phyloP scores from a whole-genome alignment of 495 filamentous ascomycete genomes.

The Hypomontagnella submonticulosa region DNA sequence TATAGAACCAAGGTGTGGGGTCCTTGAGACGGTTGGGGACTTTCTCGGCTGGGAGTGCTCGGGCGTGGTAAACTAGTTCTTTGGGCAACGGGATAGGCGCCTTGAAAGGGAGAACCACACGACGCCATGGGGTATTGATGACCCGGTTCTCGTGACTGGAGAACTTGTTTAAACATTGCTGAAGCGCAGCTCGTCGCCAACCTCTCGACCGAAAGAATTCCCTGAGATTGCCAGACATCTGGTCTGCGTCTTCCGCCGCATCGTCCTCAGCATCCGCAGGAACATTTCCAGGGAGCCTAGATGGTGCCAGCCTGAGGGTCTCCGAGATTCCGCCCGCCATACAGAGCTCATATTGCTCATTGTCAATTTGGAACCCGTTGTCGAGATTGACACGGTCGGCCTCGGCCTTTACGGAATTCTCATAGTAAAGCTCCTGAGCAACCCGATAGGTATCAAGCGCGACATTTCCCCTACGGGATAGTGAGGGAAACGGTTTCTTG shows the following conservation, averaged over 20 bases:
- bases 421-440: slow-evolving; percentile 26
- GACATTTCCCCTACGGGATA: neutral
- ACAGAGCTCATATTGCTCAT: slow-evolving; percentile 21
- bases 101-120: slow-evolving; percentile 46
- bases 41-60: slow-evolving; percentile 21
- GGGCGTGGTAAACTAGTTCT: slow-evolving; percentile 37
- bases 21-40: slow-evolving; percentile 31
- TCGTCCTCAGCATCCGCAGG: neutral
- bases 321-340: slow-evolving; percentile 9
- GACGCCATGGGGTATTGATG: slow-evolving; percentile 43
- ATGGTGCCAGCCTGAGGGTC: neutral
- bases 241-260: neutral
- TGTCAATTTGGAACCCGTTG: slow-evolving; percentile 25
- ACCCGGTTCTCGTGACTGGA: slow-evolving; percentile 37
- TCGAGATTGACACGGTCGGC: neutral
- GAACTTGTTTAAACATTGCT: slow-evolving; percentile 50
- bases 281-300: slow-evolving; percentile 5
- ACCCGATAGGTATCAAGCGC: slow-evolving; percentile 6
- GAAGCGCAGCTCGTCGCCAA: slow-evolving; percentile 54
- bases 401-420: neutral
- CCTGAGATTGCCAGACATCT: neutral
- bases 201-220: slow-evolving; percentile 46
- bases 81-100: slow-evolving; percentile 30
- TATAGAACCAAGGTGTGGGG: slow-evolving; percentile 43
- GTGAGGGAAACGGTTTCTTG: slow-evolving; percentile 1